These are phyloP conservation scores for Rhododendron mucronatum DNA, from an alignment of 148 eudicot species.

Conservation along the genomic window DNA sequence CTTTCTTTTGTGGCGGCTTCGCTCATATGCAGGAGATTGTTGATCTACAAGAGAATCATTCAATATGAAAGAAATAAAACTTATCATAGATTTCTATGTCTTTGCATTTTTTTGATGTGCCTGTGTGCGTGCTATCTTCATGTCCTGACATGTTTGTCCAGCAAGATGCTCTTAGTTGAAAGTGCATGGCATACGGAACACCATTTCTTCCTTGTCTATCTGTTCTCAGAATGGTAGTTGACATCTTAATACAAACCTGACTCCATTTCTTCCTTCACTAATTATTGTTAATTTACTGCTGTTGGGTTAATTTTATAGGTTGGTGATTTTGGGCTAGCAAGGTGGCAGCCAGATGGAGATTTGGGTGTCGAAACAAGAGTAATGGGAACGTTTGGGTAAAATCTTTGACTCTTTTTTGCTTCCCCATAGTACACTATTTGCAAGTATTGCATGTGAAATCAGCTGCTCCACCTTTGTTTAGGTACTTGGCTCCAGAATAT, in stretches of 20 bases:
- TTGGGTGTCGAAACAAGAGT: conserved; percentile 68
- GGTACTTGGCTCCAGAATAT: conserved; percentile 94
- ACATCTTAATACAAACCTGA: background rate
- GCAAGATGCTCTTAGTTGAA: background rate
- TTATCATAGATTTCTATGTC: background rate
- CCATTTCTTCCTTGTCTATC: background rate
- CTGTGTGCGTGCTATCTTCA: background rate
- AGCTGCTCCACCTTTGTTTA: conserved; percentile 10
- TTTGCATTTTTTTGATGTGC: background rate
- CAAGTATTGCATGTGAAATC: background rate
- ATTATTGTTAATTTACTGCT: background rate
- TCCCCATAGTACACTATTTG: background rate
- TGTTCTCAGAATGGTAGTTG: background rate
- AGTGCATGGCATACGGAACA: background rate
- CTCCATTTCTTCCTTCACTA: background rate
- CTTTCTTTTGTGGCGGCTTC: background rate
- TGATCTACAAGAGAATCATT: background rate
- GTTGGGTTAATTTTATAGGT: conserved; percentile 36
- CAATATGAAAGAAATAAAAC: background rate
- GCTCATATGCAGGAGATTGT: background rate
- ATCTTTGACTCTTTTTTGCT: background rate
- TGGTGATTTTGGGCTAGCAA: conserved; percentile 92
- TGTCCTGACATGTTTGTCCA: background rate
- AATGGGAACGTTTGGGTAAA: conserved; percentile 89
- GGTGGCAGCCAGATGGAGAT: conserved; percentile 87